Conservation (phyloP, 1,284 basidiomycete genomes). For the Athelia sp. region DNA sequence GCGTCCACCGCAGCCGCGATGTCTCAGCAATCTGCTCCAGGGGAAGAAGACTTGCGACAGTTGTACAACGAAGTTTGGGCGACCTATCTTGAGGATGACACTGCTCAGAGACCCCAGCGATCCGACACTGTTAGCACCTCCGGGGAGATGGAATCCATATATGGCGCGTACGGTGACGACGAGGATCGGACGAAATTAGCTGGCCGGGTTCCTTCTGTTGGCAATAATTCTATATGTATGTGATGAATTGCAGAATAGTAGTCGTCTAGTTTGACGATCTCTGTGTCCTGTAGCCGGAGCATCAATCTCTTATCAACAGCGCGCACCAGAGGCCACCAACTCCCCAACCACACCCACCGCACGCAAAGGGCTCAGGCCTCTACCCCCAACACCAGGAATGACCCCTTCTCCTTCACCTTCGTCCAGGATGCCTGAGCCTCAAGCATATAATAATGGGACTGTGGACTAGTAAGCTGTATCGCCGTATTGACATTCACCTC, state of each 20-base stretch:
- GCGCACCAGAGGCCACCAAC: background rate
- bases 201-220: background rate
- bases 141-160: constrained; percentile 22
- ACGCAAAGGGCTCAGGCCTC: constrained; percentile 22
- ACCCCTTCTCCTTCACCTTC: constrained; percentile 7
- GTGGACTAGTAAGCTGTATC: background rate
- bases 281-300: background rate
- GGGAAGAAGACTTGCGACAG: constrained; percentile 63
- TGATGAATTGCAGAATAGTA: constrained; percentile 11
- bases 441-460: constrained; percentile 4
- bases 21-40: constrained; percentile 24
- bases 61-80: constrained; percentile 72
- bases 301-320: background rate
- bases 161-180: constrained; percentile 24
- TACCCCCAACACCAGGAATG: constrained; percentile 36
- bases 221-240: constrained; percentile 5
- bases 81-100: constrained; percentile 46
- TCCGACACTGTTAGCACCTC: constrained; percentile 14
- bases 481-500: background rate
- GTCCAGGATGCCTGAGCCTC: constrained; percentile 8
- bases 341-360: constrained; percentile 10
- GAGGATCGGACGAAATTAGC: constrained; percentile 20
- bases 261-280: background rate
- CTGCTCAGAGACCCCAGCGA: constrained; percentile 17
- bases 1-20: constrained; percentile 24